phyloP scores from a whole-genome alignment of 2,329 filamentous ascomycete genomes.

The Paraphoma chrysanthemicola region DNA sequence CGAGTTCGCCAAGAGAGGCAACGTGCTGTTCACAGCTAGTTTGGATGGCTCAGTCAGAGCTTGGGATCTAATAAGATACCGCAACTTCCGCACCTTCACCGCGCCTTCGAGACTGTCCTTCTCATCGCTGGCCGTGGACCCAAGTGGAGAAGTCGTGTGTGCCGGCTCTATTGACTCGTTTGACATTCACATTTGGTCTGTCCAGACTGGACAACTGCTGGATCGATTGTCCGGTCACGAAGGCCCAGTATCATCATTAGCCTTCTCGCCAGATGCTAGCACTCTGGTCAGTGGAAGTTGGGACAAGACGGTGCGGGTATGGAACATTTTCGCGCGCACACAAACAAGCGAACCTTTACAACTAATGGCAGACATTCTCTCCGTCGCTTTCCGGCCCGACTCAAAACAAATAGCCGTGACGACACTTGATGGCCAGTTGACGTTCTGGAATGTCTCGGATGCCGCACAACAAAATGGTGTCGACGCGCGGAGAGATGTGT shows the following conservation, averaged over 20 bases:
- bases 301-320: slow-evolving; percentile 94
- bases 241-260: slow-evolving; percentile 85
- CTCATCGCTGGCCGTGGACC: slow-evolving; percentile 93
- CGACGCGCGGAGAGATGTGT: slow-evolving; percentile 90
- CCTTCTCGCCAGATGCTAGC: slow-evolving; percentile 86
- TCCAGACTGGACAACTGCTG: slow-evolving; percentile 93
- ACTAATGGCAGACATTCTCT: slow-evolving; percentile 87
- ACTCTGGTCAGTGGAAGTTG: slow-evolving; percentile 90
- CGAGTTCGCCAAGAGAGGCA: slow-evolving; percentile 93
- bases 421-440: slow-evolving; percentile 90
- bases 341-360: slow-evolving; percentile 95
- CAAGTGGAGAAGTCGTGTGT: slow-evolving; percentile 93
- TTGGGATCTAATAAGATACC: slow-evolving; percentile 94
- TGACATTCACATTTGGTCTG: slow-evolving; percentile 97
- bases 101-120: slow-evolving; percentile 91
- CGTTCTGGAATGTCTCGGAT: slow-evolving; percentile 92
- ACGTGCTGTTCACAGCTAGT: slow-evolving; percentile 93
- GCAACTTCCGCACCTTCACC: slow-evolving; percentile 97
- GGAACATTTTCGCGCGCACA: slow-evolving; percentile 92
- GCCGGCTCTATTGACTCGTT: slow-evolving; percentile 96
- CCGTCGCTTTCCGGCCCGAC: slow-evolving; percentile 86
- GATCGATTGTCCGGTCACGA: slow-evolving; percentile 92
- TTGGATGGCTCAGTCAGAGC: slow-evolving; percentile 92
- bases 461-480: slow-evolving; percentile 85
- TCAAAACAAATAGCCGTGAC: slow-evolving; percentile 90